phyloP scores from a whole-genome alignment of 2,329 filamentous ascomycete genomes.

The Ceratocystis huliohia region DNA sequence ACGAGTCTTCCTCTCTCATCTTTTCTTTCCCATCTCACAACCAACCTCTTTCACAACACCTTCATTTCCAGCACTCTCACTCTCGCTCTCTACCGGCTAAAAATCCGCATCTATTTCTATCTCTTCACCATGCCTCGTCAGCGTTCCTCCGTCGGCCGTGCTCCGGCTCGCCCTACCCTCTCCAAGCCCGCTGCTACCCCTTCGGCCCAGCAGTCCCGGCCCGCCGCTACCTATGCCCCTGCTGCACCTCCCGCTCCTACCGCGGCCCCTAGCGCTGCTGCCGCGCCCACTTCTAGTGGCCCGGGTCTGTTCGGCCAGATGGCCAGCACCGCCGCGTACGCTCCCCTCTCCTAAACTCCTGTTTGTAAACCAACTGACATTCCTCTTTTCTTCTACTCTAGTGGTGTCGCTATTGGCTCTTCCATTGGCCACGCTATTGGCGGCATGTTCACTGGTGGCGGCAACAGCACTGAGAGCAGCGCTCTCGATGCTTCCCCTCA shows the following conservation, averaged over 20 bases:
- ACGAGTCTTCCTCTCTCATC: no score
- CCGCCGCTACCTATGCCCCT: conserved; percentile 52
- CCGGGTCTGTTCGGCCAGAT: conserved; percentile 91
- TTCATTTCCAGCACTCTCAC: conserved; percentile 15
- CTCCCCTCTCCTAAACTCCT: not conserved
- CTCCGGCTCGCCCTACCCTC: conserved; percentile 54
- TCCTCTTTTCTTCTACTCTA: conserved; percentile 31
- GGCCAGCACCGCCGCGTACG: conserved; percentile 94
- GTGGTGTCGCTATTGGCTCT: conserved; percentile 91
- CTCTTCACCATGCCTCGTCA: conserved; percentile 59
- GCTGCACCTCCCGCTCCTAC: conserved; percentile 38
- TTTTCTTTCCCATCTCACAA: no score
- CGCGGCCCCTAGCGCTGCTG: conserved; percentile 35
- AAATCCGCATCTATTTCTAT: not conserved
- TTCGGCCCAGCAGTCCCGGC: conserved; percentile 50
- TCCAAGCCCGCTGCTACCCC: conserved; percentile 39
- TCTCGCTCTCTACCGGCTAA: conserved; percentile 15
- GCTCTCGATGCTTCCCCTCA: conserved; percentile 36
- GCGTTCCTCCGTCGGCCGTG: conserved; percentile 47
- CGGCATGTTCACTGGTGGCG: conserved; percentile 70
- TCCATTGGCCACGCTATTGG: conserved; percentile 91
- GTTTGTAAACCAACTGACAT: conserved; percentile 14
- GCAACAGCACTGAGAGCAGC: conserved; percentile 34
- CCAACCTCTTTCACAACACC: not conserved
- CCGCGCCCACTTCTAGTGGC: conserved; percentile 48